Evolutionary conservation across 2,329 filamentous ascomycete species (phyloP).

Genomic region (Corynespora cassiicola): DNA sequence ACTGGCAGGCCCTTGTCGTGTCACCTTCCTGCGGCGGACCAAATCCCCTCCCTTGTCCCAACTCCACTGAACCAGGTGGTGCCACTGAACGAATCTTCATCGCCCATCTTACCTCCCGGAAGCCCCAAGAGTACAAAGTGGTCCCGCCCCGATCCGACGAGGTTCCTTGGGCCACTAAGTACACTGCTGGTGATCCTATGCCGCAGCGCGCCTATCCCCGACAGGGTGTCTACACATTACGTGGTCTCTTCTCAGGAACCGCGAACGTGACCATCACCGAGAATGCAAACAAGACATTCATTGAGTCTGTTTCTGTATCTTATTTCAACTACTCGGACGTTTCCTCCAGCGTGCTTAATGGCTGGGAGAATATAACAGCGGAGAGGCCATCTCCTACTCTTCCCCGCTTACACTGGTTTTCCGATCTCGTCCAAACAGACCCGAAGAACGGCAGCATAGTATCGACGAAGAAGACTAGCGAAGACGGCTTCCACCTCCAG

Average conservation of each 20-base stretch:
- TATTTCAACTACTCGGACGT: slow-evolving; percentile 49
- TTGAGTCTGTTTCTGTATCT: slow-evolving; percentile 32
- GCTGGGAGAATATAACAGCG: slow-evolving; percentile 41
- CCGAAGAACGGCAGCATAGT: slow-evolving; percentile 21
- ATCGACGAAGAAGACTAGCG: slow-evolving; percentile 49
- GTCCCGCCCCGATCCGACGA: slow-evolving; percentile 30
- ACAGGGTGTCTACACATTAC: slow-evolving; percentile 2
- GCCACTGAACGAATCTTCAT: slow-evolving; percentile 50
- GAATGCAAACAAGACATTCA: neutral
- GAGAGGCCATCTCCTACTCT: slow-evolving; percentile 20
- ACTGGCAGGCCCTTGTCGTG: slow-evolving; percentile 46
- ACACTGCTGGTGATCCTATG: slow-evolving; percentile 19
- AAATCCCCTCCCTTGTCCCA: slow-evolving; percentile 51
- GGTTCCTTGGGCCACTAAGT: slow-evolving; percentile 43
- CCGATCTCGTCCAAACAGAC: slow-evolving; percentile 44
- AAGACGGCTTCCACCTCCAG: slow-evolving; percentile 47
- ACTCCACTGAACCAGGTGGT: slow-evolving; percentile 47
- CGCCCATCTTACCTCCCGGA: slow-evolving; percentile 44
- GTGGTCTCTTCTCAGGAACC: slow-evolving; percentile 1
- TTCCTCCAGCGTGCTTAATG: slow-evolving; percentile 36
- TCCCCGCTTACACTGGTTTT: slow-evolving; percentile 46
- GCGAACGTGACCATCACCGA: slow-evolving; percentile 18
- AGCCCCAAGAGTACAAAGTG: slow-evolving; percentile 21
- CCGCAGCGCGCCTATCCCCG: neutral
- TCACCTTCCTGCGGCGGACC: slow-evolving; percentile 50